Evolutionary conservation across 352 stramenopile genomes (phyloP).

Genomic region (Globisporangium carolinianum): DNA sequence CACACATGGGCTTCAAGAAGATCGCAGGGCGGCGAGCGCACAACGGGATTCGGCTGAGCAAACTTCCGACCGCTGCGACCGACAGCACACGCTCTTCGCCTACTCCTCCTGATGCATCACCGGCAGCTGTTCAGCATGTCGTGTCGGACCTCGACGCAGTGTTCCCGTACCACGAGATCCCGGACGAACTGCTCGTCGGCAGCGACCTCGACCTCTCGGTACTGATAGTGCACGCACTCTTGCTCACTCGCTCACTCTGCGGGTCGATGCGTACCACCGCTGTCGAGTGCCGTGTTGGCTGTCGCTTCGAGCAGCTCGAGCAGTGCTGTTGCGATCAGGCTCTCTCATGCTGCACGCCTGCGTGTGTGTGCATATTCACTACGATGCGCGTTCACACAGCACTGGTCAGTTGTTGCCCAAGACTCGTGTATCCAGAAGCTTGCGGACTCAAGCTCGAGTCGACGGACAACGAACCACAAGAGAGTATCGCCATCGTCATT

Average conservation of each 20-base stretch:
- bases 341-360: background rate
- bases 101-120: constrained; percentile 2
- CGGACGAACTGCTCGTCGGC: constrained; percentile 51
- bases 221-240: background rate
- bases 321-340: background rate
- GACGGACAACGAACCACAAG: background rate
- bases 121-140: background rate
- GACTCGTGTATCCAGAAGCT: constrained; percentile 53
- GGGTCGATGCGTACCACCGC: too few species aligned
- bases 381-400: constrained; percentile 12
- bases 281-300: too few species aligned
- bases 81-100: too few species aligned
- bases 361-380: background rate
- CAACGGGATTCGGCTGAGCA: constrained; percentile 38
- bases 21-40: constrained; percentile 26
- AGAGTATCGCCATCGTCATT: background rate
- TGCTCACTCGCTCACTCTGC: too few species aligned
- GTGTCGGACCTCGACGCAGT: constrained; percentile 31
- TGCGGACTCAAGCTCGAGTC: background rate
- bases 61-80: constrained; percentile 15
- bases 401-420: constrained; percentile 59
- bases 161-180: constrained; percentile 59
- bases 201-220: constrained; percentile 59
- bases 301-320: too few species aligned
- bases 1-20: constrained; percentile 29